Evolutionary conservation across 768 basidiomycete genomes (phyloP).

Genomic region (Guyanaporus albipodus): DNA sequence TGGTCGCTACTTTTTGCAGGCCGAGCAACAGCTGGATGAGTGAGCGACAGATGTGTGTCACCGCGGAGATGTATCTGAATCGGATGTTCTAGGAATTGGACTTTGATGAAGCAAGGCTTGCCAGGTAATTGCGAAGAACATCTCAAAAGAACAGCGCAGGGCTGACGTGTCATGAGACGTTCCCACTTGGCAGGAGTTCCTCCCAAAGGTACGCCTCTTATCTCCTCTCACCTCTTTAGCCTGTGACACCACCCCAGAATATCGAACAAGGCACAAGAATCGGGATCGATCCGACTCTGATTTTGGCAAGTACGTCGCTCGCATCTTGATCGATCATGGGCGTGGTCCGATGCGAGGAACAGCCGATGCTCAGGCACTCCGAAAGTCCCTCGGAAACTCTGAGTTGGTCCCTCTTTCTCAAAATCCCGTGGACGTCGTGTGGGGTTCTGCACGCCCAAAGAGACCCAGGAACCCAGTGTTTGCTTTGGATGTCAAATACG

Average conservation of each 20-base stretch:
- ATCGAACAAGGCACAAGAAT: slow-evolving; percentile 59
- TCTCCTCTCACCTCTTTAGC: not conserved
- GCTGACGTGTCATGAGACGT: slow-evolving; percentile 51
- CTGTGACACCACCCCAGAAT: slow-evolving; percentile 39
- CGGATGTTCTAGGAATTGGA: slow-evolving; percentile 67
- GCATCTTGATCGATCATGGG: slow-evolving; percentile 10
- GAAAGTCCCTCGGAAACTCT: slow-evolving; percentile 56
- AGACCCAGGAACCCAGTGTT: slow-evolving; percentile 67
- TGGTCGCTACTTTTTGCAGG: slow-evolving; percentile 93
- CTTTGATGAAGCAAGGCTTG: slow-evolving; percentile 86
- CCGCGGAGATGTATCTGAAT: slow-evolving; percentile 8
- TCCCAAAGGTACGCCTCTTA: slow-evolving; percentile 52
- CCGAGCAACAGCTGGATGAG: slow-evolving; percentile 83
- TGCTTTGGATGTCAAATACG: slow-evolving; percentile 67
- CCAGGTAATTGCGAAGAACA: slow-evolving; percentile 46
- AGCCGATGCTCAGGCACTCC: slow-evolving; percentile 66
- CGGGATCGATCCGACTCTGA: slow-evolving; percentile 79
- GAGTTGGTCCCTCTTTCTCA: slow-evolving; percentile 57
- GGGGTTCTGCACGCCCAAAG: slow-evolving; percentile 62
- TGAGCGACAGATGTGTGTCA: slow-evolving; percentile 30
- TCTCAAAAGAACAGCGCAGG: not conserved
- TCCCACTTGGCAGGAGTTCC: slow-evolving; percentile 86
- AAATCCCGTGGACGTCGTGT: slow-evolving; percentile 80
- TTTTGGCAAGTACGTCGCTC: slow-evolving; percentile 52
- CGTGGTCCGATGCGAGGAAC: not conserved